phyloP scores from a whole-genome alignment of 345 rosid genomes.

The Euphorbia pulcherrima region DNA sequence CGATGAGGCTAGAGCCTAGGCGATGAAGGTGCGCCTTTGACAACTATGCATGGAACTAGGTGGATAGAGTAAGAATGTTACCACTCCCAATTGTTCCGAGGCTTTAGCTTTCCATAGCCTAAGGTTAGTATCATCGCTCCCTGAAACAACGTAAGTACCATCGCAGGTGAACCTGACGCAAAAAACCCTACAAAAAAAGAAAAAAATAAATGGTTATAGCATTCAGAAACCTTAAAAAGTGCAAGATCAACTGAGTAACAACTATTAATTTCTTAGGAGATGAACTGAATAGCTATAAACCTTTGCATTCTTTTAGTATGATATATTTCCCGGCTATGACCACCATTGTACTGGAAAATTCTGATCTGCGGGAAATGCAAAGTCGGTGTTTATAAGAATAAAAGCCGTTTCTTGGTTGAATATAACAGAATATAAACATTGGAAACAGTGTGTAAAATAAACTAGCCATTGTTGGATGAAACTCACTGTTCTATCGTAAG shows the following conservation, averaged over 20 bases:
- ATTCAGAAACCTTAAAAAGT: not conserved
- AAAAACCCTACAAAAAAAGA: slow-evolving; percentile 55
- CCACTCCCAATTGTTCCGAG: slow-evolving; percentile 94
- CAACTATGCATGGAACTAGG: not conserved
- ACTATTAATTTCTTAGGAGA: not conserved
- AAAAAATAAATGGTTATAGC: slow-evolving; percentile 10
- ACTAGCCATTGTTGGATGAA: slow-evolving; percentile 3
- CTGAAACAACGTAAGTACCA: slow-evolving; percentile 86
- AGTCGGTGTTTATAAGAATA: not conserved
- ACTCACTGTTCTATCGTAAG: slow-evolving; percentile 91
- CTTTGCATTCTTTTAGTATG: slow-evolving; percentile 99
- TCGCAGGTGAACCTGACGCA: slow-evolving; percentile 91
- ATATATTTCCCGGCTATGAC: slow-evolving; percentile 87
- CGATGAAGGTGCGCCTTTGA: too few relatives aligned
- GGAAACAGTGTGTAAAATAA: not conserved
- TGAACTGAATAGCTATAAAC: slow-evolving; percentile 27
- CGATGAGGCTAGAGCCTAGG: too few relatives aligned
- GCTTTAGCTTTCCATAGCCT: slow-evolving; percentile 98
- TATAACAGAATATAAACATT: not conserved
- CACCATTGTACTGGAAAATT: slow-evolving; percentile 87
- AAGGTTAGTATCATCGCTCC: slow-evolving; percentile 93
- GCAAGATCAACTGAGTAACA: not conserved
- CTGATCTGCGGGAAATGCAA: slow-evolving; percentile 44
- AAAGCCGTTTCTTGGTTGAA: not conserved
- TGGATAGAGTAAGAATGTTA: slow-evolving; percentile 33